Evolutionary conservation across 1,139 yeast genomes (phyloP).

Genomic region (Eremothecium gossypii): DNA sequence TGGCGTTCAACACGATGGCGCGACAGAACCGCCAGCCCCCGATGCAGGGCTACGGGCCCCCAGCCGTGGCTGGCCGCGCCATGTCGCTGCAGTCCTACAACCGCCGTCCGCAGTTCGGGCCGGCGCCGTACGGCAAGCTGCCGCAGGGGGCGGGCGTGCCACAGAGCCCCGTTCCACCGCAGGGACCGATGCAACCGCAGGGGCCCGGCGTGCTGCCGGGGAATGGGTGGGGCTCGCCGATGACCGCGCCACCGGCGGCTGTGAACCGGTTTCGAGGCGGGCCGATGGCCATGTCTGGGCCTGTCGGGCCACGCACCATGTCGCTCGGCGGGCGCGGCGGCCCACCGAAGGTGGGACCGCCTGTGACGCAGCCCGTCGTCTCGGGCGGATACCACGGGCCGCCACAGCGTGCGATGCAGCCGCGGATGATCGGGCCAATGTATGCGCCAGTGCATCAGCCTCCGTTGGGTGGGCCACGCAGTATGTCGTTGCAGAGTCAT

Average conservation of each 20-base stretch:
- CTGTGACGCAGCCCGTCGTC: neutral
- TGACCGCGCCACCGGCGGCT: constrained; percentile 16
- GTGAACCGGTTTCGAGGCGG: constrained; percentile 7
- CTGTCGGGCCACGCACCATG: constrained; percentile 19
- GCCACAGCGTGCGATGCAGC: neutral
- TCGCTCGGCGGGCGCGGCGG: constrained; percentile 11
- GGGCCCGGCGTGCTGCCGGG: too few relatives aligned
- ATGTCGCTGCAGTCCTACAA: constrained; percentile 44
- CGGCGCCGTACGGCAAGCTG: neutral
- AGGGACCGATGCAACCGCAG: too few relatives aligned
- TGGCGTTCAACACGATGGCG: constrained; percentile 42
- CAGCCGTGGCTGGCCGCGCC: constrained; percentile 35
- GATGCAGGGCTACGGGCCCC: neutral
- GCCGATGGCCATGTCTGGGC: constrained; percentile 7
- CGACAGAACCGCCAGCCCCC: constrained; percentile 25
- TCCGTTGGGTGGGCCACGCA: constrained; percentile 10
- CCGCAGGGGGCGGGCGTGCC: too few relatives aligned
- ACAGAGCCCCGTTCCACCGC: too few relatives aligned
- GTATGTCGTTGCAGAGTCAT: constrained; percentile 15
- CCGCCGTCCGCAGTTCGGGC: constrained; percentile 7
- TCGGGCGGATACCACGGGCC: too few relatives aligned
- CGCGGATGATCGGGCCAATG: neutral
- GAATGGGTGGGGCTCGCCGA: constrained; percentile 20
- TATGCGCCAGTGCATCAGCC: constrained; percentile 6
- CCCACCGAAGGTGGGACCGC: constrained; percentile 2